Evolutionary conservation across 495 filamentous ascomycete species (phyloP).

Genomic region (Hypoxylon cercidicola): DNA sequence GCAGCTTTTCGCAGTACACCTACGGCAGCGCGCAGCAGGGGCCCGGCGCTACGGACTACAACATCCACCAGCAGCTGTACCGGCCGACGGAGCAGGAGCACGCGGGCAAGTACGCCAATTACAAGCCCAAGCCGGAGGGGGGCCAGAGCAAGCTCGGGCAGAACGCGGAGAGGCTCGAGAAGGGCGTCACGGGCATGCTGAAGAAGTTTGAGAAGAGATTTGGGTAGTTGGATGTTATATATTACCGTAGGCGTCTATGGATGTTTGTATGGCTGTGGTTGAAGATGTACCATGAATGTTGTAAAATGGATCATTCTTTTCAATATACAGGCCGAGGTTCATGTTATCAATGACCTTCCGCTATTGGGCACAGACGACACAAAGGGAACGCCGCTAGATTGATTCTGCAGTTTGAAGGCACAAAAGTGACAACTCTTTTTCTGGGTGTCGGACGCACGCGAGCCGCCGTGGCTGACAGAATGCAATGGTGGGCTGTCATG

Average conservation of each 20-base stretch:
- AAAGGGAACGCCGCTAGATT: no score
- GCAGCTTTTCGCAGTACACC: slow-evolving; percentile 68
- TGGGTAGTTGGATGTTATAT: slow-evolving; percentile 43
- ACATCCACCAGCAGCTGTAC: slow-evolving; percentile 81
- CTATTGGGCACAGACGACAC: no score
- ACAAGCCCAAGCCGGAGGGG: slow-evolving; percentile 61
- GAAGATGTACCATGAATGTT: not conserved
- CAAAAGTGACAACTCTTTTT: no score
- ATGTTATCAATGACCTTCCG: no score
- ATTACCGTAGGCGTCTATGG: not conserved
- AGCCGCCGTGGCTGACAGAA: not conserved
- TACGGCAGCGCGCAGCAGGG: slow-evolving; percentile 53
- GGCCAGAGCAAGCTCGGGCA: slow-evolving; percentile 71
- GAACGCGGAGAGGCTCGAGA: slow-evolving; percentile 75
- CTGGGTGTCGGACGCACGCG: no score
- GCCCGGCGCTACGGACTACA: slow-evolving; percentile 62
- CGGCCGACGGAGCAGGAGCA: slow-evolving; percentile 74
- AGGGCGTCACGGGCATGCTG: slow-evolving; percentile 79
- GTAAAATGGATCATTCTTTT: no score
- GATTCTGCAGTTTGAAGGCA: no score
- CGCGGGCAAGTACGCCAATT: slow-evolving; percentile 47
- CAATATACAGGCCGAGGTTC: no score
- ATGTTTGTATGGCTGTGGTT: no score
- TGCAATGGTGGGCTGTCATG: not conserved
- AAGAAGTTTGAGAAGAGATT: slow-evolving; percentile 92